phyloP scores from a whole-genome alignment of 768 basidiomycete genomes.

The Mycena leptocephala region DNA sequence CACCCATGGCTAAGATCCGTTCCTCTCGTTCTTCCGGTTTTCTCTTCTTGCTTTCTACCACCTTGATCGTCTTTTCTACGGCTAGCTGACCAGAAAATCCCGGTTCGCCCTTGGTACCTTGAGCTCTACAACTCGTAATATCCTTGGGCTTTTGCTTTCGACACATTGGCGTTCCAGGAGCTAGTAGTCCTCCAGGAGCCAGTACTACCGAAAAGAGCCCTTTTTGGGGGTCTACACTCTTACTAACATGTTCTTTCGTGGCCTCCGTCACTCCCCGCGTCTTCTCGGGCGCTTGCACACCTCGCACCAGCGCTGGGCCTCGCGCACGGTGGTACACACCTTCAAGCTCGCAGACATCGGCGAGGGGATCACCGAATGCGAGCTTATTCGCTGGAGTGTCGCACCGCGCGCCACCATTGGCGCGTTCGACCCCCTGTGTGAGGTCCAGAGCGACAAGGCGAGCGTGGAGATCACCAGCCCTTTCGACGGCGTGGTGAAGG shows the following conservation, averaged over 20 bases:
- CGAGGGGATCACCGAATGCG: slow-evolving; percentile 93
- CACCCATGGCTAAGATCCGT: too few species aligned
- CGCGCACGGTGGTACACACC: slow-evolving; percentile 51
- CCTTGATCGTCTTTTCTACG: too few species aligned
- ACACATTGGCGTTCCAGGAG: too few species aligned
- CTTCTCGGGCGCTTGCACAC: background rate
- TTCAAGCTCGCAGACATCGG: slow-evolving; percentile 92
- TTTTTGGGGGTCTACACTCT: too few species aligned
- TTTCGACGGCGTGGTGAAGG: slow-evolving; percentile 82
- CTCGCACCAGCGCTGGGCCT: slow-evolving; percentile 3
- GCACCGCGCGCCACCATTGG: slow-evolving; percentile 66
- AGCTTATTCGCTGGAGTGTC: slow-evolving; percentile 89
- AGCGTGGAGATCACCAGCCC: slow-evolving; percentile 94
- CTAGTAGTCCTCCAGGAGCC: too few species aligned
- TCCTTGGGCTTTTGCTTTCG: too few species aligned
- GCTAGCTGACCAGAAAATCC: too few species aligned
- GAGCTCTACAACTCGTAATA: too few species aligned
- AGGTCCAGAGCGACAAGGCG: slow-evolving; percentile 93
- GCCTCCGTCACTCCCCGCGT: slow-evolving; percentile 40
- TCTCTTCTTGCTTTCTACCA: too few species aligned
- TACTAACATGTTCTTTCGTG: slow-evolving; percentile 51
- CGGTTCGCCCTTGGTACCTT: too few species aligned
- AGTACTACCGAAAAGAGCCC: too few species aligned
- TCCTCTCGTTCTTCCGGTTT: too few species aligned
- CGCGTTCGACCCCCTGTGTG: slow-evolving; percentile 83